These are phyloP conservation scores for Colletotrichum viniferum DNA, from an alignment of 2,329 filamentous ascomycete genomes.

Conservation along the genomic window DNA sequence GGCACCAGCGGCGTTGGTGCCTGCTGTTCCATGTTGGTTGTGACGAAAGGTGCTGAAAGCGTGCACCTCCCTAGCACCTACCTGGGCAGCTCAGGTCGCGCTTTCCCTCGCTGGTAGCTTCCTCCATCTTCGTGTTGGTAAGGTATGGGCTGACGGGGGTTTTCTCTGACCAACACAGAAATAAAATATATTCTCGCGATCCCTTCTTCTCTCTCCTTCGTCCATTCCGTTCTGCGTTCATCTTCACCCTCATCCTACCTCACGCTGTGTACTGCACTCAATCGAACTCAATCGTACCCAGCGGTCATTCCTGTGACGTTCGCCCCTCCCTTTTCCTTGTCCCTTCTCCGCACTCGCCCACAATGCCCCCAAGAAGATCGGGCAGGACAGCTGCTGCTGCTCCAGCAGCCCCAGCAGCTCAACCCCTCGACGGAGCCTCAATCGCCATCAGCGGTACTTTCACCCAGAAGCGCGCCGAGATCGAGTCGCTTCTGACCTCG, in stretches of 20 bases:
- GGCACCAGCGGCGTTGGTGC: slow-evolving; percentile 19
- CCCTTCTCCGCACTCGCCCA: background rate
- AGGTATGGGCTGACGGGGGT: background rate
- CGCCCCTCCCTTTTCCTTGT: background rate
- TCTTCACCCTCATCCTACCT: background rate
- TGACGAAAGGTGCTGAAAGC: background rate
- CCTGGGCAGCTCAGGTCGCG: background rate
- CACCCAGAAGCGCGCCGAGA: slow-evolving; percentile 50
- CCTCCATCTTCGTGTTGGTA: background rate
- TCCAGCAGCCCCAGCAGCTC: background rate
- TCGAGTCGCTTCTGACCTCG: slow-evolving; percentile 49
- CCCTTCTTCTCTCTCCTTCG: background rate
- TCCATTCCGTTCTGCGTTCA: background rate
- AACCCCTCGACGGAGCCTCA: slow-evolving; percentile 50
- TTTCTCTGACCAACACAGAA: background rate
- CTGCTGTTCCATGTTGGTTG: slow-evolving; percentile 9
- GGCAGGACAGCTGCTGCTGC: slow-evolving; percentile 5
- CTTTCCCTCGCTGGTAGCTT: background rate
- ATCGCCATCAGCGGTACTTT: slow-evolving; percentile 68
- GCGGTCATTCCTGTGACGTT: background rate
- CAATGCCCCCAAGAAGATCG: slow-evolving; percentile 17
- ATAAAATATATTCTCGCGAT: background rate
- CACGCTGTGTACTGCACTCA: background rate
- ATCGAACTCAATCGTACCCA: background rate
- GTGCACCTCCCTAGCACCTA: background rate